phyloP scores from a whole-genome alignment of 495 filamentous ascomycete species.

The Parachaetomium inaequale region DNA sequence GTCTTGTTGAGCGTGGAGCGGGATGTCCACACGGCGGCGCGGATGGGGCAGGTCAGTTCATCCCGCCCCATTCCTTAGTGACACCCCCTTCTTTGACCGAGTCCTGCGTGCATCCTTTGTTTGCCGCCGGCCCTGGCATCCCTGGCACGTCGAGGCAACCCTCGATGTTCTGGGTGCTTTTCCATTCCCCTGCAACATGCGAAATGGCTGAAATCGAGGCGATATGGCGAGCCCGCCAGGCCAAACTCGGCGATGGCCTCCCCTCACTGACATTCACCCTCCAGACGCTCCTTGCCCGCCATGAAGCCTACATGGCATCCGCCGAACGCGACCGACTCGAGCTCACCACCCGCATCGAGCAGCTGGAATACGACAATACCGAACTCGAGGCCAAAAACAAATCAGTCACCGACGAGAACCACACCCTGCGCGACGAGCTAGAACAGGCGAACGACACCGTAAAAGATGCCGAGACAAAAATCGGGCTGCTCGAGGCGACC shows the following conservation, averaged over 20 bases:
- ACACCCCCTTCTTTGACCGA: constrained; percentile 14
- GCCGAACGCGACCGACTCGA: constrained; percentile 75
- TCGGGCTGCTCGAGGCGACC: constrained; percentile 65
- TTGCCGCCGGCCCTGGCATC: neutral
- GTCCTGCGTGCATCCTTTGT: constrained; percentile 11
- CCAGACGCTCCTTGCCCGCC: constrained; percentile 84
- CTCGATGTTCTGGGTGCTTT: neutral
- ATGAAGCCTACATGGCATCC: constrained; percentile 89
- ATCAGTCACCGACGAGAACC: constrained; percentile 73
- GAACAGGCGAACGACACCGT: constrained; percentile 74
- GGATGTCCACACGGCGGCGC: constrained; percentile 78
- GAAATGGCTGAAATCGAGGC: constrained; percentile 15
- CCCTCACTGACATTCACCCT: constrained; percentile 49
- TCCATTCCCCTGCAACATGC: neutral
- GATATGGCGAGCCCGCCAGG: constrained; percentile 8
- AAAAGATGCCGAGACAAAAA: constrained; percentile 68
- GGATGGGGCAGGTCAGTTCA: constrained; percentile 76
- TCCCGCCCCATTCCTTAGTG: constrained; percentile 19
- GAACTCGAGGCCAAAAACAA: constrained; percentile 71
- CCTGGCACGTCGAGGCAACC: neutral
- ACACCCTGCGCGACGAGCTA: constrained; percentile 70
- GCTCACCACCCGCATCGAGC: constrained; percentile 66
- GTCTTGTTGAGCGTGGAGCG: constrained; percentile 77
- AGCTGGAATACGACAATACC: constrained; percentile 72
- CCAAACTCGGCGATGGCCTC: constrained; percentile 15